Conservation (phyloP, 1,284 basidiomycete species). For the Sanguinoderma infundibulare region DNA sequence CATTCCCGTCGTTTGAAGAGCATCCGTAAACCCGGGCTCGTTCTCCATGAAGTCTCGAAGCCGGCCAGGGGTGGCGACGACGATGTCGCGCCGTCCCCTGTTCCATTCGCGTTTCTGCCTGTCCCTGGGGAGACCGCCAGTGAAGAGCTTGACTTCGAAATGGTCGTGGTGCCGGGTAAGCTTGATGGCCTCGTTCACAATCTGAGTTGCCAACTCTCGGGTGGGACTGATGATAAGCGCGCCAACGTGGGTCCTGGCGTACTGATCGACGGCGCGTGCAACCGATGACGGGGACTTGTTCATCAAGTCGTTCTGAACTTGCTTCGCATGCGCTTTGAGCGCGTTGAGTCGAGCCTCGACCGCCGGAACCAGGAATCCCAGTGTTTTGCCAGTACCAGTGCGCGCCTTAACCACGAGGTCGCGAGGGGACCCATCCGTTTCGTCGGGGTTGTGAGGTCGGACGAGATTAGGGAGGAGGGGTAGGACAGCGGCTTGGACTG, state of each 20-base stretch:
- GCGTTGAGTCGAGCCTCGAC: constrained; percentile 74
- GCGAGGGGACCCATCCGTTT: constrained; percentile 43
- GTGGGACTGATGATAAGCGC: constrained; percentile 92
- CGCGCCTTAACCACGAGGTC: constrained; percentile 86
- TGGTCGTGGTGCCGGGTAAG: constrained; percentile 68
- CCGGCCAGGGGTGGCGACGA: constrained; percentile 94
- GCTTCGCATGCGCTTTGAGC: constrained; percentile 46
- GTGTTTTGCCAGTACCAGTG: constrained; percentile 93
- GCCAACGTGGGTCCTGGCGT: constrained; percentile 61
- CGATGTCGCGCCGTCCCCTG: constrained; percentile 75
- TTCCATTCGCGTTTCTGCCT: constrained; percentile 74
- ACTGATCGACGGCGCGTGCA: constrained; percentile 39
- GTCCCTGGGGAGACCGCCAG: constrained; percentile 78
- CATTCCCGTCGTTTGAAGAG: constrained; percentile 60
- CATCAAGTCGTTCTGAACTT: constrained; percentile 41
- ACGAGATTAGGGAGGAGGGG: constrained; percentile 65
- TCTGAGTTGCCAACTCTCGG: constrained; percentile 93
- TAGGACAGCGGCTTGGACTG: constrained; percentile 86
- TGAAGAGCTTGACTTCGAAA: constrained; percentile 78
- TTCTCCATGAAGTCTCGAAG: constrained; percentile 79
- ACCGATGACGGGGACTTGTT: constrained; percentile 36
- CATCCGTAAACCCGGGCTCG: constrained; percentile 60
- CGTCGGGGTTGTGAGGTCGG: constrained; percentile 46
- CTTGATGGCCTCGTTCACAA: constrained; percentile 84
- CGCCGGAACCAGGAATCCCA: constrained; percentile 90